Evolutionary conservation across 345 rosid species (phyloP), one percentile per base, ranked within the genome.

Genomic region (Camelina sativa): DNA sequence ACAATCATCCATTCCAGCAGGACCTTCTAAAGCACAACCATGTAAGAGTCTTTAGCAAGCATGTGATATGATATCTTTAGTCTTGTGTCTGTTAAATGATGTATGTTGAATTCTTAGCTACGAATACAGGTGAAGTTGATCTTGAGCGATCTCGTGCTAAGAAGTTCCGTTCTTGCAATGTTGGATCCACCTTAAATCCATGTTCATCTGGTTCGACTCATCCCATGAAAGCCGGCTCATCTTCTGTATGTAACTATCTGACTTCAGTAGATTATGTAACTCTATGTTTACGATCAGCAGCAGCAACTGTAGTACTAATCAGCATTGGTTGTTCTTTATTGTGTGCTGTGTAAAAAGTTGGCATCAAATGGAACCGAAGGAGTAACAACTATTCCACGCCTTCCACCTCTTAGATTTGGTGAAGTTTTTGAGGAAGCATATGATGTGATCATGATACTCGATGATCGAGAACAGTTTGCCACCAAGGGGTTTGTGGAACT

Each of bases 401-500:
- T 81, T 76, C 97, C 98, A 19, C 97, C 96, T 75, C 82, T 94
- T 73, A 74, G 72, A 76, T 80, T 71, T 23, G 96, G 97, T 71
- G 97, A 91, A 80, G 79, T 81, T 22, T 94, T 94, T 82, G 90
- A 84, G 79, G 93, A 90, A 80, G 77, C 74, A 48, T 94, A 91
- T 82, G 86, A 87, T 76, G 89, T 91, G 43, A 72, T 88, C 62
- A 72, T 92, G 77, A 86, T 92, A 72, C 67, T 94, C 74, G 97
- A 94, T 84, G 93, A 90, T 62, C 79, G 92, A 50, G 96, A 92
- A 85, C 88, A 92, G 55, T 92, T 88, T 83, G 85, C 88, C 23
- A 57, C 68, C 63, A 88, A 72, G 30, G 88, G 97, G 96, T 92
- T 54, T 67, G 91, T 84, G 20, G 48, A 28, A 46, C 30, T 9